These are phyloP conservation scores for Fusarium tupiense DNA, from an alignment of 2,329 filamentous ascomycete genomes.

Conservation along the genomic window DNA sequence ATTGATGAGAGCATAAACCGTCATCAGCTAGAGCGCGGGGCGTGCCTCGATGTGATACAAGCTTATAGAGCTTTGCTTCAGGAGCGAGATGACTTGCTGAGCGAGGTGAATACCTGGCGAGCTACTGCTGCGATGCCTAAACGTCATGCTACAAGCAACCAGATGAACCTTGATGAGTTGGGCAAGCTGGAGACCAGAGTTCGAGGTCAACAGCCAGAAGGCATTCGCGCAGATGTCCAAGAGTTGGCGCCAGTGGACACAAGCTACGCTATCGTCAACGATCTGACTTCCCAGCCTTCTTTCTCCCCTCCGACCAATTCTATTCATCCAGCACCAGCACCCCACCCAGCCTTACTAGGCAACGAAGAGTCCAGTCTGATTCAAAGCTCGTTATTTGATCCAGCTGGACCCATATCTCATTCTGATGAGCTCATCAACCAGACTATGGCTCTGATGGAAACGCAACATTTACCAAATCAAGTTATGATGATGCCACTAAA, in stretches of 20 bases:
- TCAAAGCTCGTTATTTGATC: neutral
- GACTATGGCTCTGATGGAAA: neutral
- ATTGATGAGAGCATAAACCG: constrained; percentile 50
- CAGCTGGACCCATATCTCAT: neutral
- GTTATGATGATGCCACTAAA: neutral
- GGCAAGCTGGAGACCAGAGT: neutral
- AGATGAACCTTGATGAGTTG: neutral
- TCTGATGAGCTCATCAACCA: neutral
- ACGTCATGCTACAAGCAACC: neutral
- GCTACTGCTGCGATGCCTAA: constrained; percentile 13
- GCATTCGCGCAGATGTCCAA: fast-evolving
- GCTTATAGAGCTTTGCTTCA: constrained; percentile 30
- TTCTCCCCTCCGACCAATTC: neutral
- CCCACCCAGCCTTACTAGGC: neutral
- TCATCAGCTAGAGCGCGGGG: constrained; percentile 39
- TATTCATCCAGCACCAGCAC: neutral
- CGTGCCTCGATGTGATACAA: constrained; percentile 25
- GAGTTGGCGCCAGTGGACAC: neutral
- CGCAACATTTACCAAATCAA: neutral
- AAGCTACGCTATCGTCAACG: neutral
- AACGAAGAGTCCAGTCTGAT: fast-evolving
- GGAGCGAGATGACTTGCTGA: constrained; percentile 45
- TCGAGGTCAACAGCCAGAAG: neutral
- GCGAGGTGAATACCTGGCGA: constrained; percentile 40
- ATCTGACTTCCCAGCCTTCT: neutral